Evolutionary conservation across 2,329 filamentous ascomycete species (phyloP), one percentile per base, ranked within the genome.

Genomic region (Erysiphe neolycopersici): DNA sequence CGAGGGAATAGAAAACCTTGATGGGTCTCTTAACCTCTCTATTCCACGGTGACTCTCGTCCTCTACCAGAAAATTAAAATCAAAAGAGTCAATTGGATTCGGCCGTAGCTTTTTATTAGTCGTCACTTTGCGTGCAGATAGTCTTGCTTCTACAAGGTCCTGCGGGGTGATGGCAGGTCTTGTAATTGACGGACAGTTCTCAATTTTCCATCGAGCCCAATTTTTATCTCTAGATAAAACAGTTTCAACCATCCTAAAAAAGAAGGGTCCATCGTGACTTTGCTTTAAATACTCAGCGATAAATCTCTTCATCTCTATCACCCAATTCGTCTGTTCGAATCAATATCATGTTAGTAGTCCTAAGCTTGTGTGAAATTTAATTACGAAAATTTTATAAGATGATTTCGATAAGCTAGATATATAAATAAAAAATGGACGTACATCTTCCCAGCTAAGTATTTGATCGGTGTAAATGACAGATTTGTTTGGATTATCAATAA

Each of bases 201-300:
- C 84, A 47, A 87, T 77, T 62, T 99, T 99, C 89, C 89, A 99
- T 48, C 84, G 78, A 38, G 91, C 84, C 91, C 91, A 98, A 57
- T 95, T 94, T 64, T 94, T 95, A 60, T 99, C 89, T 49, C 89
- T 71, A 19, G 83, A 82, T 29, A 98, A 71, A 30, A 98, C 87
- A 12, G 85, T 95, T 58, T 95, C 87, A 30, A 98, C 84, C 73
- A 95, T 92, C 35, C 89, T 78, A 60, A 84, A 79, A 60, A 95
- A 98, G 60, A 92, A 92, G 49, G 82, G 80, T 29, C 89, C 89
- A 54, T 92, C 85, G 37, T 67, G 62, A 17, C 81, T 81, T 52
- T 76, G 69, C 55, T 79, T 79, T 45, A 98, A 69, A 59, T 94
- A 93, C 46, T 74, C 73, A 46, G 79, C 79, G 53, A 95, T 92